phyloP scores from a whole-genome alignment of 441 rosid species.

The Jatropha podagrica region DNA sequence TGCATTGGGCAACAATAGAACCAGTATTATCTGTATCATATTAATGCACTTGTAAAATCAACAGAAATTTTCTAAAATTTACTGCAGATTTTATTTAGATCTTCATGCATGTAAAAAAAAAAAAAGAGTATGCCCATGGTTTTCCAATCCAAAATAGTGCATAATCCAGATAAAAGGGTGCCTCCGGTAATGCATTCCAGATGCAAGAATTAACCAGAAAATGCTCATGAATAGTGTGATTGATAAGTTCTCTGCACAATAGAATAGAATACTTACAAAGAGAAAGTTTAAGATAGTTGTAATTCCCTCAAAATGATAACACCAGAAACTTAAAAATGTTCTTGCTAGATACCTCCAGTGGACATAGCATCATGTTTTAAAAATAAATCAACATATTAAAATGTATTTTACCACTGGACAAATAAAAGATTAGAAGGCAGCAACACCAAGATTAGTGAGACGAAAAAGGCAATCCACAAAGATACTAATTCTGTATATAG shows the following conservation, averaged over 20 bases:
- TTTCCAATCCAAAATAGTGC: not conserved
- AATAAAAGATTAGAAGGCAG: not conserved
- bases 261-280: not conserved
- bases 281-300: not conserved
- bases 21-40: constrained; percentile 9
- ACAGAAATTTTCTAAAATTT: not conserved
- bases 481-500: not conserved
- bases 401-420: not conserved
- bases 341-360: not conserved
- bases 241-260: not conserved
- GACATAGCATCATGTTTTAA: not conserved
- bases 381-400: not conserved
- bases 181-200: not conserved
- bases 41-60: not conserved
- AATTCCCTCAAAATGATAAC: not conserved
- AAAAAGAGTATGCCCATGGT: not conserved
- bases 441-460: not conserved
- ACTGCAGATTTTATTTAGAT: not conserved
- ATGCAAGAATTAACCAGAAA: not conserved
- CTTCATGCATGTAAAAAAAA: not conserved
- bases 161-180: constrained; percentile 1
- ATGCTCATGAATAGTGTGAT: not conserved
- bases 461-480: not conserved
- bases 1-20: constrained; percentile 31
- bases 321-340: not conserved